These are phyloP conservation scores for Limnomonas spitsbergensis DNA, from an alignment of 139 green algal genomes.

Conservation along the genomic window DNA sequence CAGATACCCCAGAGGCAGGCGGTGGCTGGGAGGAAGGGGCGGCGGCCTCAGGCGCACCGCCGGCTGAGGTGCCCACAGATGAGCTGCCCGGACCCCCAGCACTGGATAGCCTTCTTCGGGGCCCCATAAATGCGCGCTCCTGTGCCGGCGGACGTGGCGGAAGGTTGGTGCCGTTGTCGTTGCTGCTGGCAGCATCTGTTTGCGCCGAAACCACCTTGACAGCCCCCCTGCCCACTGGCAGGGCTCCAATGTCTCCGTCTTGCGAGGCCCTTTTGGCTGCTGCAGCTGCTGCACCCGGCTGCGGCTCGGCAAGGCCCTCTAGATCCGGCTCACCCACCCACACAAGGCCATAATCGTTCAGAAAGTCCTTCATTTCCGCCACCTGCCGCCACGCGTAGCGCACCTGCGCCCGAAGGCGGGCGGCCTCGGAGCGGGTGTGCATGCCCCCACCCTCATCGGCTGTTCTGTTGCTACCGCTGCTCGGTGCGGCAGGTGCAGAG, in stretches of 20 bases:
- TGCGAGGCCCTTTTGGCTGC: no score
- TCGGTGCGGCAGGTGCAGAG: neutral
- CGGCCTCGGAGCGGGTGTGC: conserved; percentile 26
- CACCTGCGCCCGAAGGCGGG: conserved; percentile 15
- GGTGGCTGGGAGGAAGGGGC: no score
- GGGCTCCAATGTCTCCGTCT: no score
- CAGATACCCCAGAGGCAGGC: no score
- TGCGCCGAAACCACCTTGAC: neutral
- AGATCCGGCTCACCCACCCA: conserved; percentile 44
- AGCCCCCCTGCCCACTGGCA: neutral
- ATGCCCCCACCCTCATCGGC: neutral
- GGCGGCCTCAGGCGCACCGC: neutral
- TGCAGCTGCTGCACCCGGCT: no score
- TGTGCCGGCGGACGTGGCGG: no score
- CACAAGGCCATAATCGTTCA: conserved; percentile 61
- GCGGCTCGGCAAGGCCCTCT: neutral
- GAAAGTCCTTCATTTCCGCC: conserved; percentile 54
- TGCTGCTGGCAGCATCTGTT: neutral
- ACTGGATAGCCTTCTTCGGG: neutral
- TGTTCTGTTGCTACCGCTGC: neutral
- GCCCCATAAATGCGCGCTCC: neutral
- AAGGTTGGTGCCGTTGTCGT: neutral
- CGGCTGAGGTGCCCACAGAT: neutral
- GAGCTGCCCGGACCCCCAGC: no score
- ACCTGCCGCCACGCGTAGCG: conserved; percentile 36